Evolutionary conservation across 1,284 basidiomycete species (phyloP).

Genomic region (Acaromyces ingoldii): DNA sequence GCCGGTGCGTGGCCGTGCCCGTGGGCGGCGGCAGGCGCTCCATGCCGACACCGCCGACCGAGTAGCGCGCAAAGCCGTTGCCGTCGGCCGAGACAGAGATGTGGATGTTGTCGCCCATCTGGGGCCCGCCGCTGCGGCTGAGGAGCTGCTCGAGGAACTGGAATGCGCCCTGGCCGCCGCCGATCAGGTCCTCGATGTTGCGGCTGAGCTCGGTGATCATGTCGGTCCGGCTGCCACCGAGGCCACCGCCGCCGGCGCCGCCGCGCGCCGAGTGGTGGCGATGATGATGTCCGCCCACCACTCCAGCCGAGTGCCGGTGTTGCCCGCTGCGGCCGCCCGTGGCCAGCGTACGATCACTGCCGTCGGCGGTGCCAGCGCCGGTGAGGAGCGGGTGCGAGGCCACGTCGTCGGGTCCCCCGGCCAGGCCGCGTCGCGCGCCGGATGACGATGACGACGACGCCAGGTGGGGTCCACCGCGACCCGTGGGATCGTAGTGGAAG

Average conservation of each 20-base stretch:
- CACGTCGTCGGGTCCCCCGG: constrained; percentile 18
- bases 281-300: too few species aligned
- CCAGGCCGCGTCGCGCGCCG: not conserved
- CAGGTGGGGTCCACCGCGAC: too few species aligned
- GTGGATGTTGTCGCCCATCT: constrained; percentile 29
- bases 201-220: not conserved
- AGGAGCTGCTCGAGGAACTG: constrained; percentile 75
- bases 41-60: constrained; percentile 28
- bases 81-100: constrained; percentile 37
- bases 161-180: constrained; percentile 70
- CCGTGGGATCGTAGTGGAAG: too few species aligned
- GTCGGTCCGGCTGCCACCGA: constrained; percentile 56
- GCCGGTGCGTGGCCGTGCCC: too few species aligned
- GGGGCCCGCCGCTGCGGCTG: constrained; percentile 49
- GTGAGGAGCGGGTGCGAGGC: constrained; percentile 75
- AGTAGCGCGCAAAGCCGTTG: constrained; percentile 23
- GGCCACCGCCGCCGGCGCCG: constrained; percentile 55
- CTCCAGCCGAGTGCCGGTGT: too few species aligned
- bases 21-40: too few species aligned
- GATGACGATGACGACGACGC: too few species aligned
- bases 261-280: constrained; percentile 6
- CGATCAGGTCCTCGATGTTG: constrained; percentile 71
- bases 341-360: not conserved
- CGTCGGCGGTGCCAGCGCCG: constrained; percentile 53
- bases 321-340: too few species aligned